Evolutionary conservation across 345 rosid genomes (phyloP), one percentile per base, ranked within the genome.

Genomic region (Gossypium australe): DNA sequence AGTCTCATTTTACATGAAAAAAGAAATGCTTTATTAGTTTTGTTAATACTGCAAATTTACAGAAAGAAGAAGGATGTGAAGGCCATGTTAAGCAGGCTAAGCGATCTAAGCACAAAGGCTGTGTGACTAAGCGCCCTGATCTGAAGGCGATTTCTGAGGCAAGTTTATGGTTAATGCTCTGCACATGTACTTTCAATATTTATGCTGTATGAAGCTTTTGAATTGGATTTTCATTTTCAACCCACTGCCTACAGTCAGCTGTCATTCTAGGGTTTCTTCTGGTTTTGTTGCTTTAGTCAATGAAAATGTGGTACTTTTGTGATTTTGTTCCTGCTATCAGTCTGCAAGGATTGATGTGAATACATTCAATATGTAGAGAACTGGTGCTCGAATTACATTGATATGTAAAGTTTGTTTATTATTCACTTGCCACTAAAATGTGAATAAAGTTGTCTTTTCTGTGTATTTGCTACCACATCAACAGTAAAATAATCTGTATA

Each of bases 81-180:
- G 52, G 47, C 45, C 43, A 34, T 62, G 20, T 62, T 17, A 34
- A 62, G 67, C 45, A 25, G 27, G 25, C 64, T 63, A 58, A 58
- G 58, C 55, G 12, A 22, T 64, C 2, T 17, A 27, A 27, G 65
- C 17, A 11, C 65, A 29, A 61, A 61, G 43, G 18, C 9, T 3
- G 17, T 9, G 44, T 14, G 41, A 25, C 69, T 34, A 63, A 41
- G 68, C 53, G 51, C 18, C 60, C 82, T 18, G 76, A 76, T 72
- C 27, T 76, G 57, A 75, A 72, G 57, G 73, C 76, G 29, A 29
- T 58, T 57, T 11, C 51, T 17, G 14, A 71, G 77, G 76, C 76
- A 66, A 80, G 79, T 72, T 60, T 22, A 20, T 58, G 55, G 59
- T 47, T 60, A 67, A 68, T 68, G 20, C 56, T 68, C 13, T 27